These are phyloP conservation scores for Botrytis pseudocinerea DNA, from an alignment of 2,329 filamentous ascomycete species.

Conservation along the genomic window DNA sequence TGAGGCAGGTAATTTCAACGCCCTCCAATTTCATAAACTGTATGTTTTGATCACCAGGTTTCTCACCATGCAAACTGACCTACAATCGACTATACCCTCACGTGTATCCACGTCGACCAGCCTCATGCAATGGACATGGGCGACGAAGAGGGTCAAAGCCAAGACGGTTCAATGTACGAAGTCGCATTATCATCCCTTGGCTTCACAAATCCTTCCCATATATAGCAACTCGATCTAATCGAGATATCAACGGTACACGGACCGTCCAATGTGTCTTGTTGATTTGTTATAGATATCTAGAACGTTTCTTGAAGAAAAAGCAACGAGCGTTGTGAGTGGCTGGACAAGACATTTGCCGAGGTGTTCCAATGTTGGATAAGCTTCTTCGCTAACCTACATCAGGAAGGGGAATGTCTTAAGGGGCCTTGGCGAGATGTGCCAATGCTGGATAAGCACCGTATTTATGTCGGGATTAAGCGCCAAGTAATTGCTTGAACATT, in stretches of 20 bases:
- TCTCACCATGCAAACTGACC: not conserved
- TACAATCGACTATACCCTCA: not conserved
- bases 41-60: not conserved
- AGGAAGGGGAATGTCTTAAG: constrained; percentile 4
- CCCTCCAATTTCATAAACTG: not conserved
- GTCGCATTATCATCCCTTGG: not conserved
- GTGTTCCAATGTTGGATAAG: not conserved
- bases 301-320: constrained; percentile 3
- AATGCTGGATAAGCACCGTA: not conserved
- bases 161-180: constrained; percentile 1
- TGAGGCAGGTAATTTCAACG: not conserved
- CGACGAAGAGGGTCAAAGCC: not conserved
- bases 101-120: not conserved
- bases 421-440: constrained; percentile 8
- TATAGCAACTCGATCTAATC: not conserved
- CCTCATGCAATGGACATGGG: not conserved
- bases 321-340: not conserved
- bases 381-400: not conserved
- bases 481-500: constrained; percentile 8
- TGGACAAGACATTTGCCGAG: not conserved
- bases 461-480: not conserved
- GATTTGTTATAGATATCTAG: not conserved
- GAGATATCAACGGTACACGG: not conserved
- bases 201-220: not conserved
- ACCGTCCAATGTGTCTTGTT: not conserved